Evolutionary conservation across 352 stramenopile genomes (phyloP), one percentile per base, ranked within the genome.

Genomic region (Phytophthora melonis): DNA sequence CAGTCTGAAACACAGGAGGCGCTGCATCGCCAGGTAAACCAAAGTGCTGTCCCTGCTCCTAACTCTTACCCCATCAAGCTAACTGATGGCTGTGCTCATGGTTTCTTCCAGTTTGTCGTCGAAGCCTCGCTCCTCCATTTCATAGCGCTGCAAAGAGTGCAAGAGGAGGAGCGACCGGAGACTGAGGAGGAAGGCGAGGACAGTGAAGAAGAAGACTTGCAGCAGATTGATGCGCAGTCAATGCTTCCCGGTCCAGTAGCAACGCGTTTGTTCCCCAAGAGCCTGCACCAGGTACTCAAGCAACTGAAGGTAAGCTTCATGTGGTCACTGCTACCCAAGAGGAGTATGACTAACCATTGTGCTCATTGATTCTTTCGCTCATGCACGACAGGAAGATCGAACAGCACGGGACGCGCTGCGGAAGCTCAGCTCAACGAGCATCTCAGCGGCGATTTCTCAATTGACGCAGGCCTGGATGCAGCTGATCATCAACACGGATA

Each of bases 381-480:
- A 21, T n/a, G 3, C n/a, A 54, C 25, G 19, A 18, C 23, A 90
- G 81, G 71, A 79, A 7, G 80, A 91, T 69, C 87, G 83, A 18
- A 39, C 57, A 0, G 74, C 72, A 11, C 75, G 77, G 0, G 79
- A 88, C 52, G 72, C 70, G 1, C 65, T 93, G n/a, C 80, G 82
- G 14, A 74, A 70, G 30, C 60, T 70, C 18, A 88, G 65, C 18
- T 75, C 77, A 34, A 84, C 79, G 30, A 83, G 61, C 23, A 78
- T 87, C 30, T 90, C 75, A 47, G 66, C 62, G 8, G 67, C 63
- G 18, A 75, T 86, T 3, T 80, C 78, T 9, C 57, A 21, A 6
- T 83, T 91, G 27, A 64, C 77, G 9, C 64, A 83, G 21, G 64
- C 52, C 10, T 83, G 83, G 62, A 79, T 76, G 19, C 74, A 90